phyloP scores from a whole-genome alignment of 768 basidiomycete genomes.

The Leucosporidium creatinivorum region DNA sequence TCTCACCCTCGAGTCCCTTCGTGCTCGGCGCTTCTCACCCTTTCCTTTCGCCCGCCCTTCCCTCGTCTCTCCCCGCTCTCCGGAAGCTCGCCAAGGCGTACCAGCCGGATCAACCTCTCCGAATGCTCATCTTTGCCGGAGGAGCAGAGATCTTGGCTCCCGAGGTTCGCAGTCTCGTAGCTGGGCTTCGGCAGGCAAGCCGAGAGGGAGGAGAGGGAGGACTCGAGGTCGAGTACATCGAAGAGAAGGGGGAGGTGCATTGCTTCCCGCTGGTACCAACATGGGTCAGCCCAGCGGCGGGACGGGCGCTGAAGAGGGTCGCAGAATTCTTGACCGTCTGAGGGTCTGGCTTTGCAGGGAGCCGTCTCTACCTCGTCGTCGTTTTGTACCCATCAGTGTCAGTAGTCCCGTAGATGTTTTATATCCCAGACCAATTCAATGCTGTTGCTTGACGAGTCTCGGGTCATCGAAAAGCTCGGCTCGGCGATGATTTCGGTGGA shows the following conservation, averaged over 20 bases:
- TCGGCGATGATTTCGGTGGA: too few relatives aligned
- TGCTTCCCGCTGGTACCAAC: not conserved
- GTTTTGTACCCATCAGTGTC: not conserved
- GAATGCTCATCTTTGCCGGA: constrained; percentile 29
- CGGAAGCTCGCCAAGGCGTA: not conserved
- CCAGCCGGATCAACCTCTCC: constrained; percentile 4
- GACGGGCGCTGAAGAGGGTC: not conserved
- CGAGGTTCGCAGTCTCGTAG: constrained; percentile 13
- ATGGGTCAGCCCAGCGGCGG: not conserved
- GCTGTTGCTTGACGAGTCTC: too few relatives aligned
- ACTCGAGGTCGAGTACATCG: not conserved
- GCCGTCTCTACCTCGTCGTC: not conserved
- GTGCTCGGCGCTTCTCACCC: not conserved
- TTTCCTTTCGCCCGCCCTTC: constrained; percentile 21
- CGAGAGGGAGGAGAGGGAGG: not conserved
- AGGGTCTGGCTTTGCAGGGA: not conserved
- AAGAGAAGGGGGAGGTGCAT: not conserved
- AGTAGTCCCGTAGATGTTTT: too few relatives aligned
- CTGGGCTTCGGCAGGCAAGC: constrained; percentile 3
- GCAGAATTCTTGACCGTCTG: not conserved
- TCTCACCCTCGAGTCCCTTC: not conserved
- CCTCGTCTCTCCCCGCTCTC: constrained; percentile 1
- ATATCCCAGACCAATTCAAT: too few relatives aligned
- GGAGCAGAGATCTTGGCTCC: constrained; percentile 27
- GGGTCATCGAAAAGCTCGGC: too few relatives aligned